Conservation (phyloP, 805 yeast species). For the Brettanomyces custersianus region DNA sequence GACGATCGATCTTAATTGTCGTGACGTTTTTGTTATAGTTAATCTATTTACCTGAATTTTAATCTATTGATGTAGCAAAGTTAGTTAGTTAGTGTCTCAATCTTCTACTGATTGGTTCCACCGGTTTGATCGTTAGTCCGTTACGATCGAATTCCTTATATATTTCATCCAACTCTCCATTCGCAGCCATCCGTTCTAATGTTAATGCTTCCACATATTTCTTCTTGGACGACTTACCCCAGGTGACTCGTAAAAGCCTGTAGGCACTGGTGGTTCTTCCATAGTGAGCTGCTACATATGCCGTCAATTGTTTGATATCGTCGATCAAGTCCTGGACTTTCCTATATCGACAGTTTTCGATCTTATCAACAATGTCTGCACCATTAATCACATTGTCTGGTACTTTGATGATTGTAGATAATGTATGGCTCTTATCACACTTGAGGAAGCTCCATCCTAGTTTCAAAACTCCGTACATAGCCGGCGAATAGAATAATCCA, state of each 20-base stretch:
- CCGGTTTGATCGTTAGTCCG: too few species aligned
- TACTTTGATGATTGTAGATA: neutral
- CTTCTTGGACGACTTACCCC: conserved; percentile 10
- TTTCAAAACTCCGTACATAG: neutral
- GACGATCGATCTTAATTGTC: conserved; percentile 3
- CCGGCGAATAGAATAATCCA: neutral
- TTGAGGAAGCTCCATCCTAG: neutral
- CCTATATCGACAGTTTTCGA: conserved; percentile 19
- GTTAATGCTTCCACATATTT: conserved; percentile 5
- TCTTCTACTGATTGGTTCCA: neutral
- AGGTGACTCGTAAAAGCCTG: conserved; percentile 8
- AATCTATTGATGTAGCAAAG: too few species aligned
- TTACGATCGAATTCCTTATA: neutral
- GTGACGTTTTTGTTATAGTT: conserved; percentile 10
- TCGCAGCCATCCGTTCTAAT: conserved; percentile 3
- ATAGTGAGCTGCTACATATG: conserved; percentile 7
- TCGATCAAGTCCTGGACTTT: conserved; percentile 19
- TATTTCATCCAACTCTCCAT: neutral
- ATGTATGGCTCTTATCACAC: neutral
- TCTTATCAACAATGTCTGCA: conserved; percentile 19
- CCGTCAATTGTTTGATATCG: conserved; percentile 25
- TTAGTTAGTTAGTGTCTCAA: neutral
- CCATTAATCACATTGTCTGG: neutral
- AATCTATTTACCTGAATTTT: conserved; percentile 8
- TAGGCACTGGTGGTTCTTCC: neutral